A percentile compares a stretch with the other conserved stretches of the same genome.
phyloP scores from a whole-genome alignment of 2,329 filamentous ascomycete genomes.

The Emergomyces africanus region DNA sequence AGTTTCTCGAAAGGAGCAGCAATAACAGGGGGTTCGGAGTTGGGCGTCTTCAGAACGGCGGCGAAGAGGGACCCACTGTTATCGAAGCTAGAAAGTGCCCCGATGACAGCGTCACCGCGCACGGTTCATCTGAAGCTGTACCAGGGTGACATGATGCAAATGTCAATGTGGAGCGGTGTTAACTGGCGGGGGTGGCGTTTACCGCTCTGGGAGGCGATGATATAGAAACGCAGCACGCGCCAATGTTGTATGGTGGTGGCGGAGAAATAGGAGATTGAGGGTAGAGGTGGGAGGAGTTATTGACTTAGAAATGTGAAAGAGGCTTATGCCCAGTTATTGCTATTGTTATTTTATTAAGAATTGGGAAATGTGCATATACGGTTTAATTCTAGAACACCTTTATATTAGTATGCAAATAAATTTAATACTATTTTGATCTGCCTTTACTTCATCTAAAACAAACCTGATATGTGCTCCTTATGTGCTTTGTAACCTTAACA shows the following conservation, averaged over 20 bases:
- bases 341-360: too few species aligned
- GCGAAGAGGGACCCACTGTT: not conserved
- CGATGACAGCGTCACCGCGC: not conserved
- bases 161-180: not conserved
- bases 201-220: not conserved
- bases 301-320: too few species aligned
- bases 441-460: too few species aligned
- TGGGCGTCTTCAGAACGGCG: not conserved
- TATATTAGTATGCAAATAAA: too few species aligned
- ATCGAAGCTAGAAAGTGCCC: not conserved
- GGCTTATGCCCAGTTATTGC: too few species aligned
- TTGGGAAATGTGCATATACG: not conserved
- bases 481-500: too few species aligned
- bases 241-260: not conserved
- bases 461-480: too few species aligned
- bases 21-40: not conserved
- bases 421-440: not conserved
- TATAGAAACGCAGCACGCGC: not conserved
- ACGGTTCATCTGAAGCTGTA: not conserved
- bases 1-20: slow-evolving; percentile 26
- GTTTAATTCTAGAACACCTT: not conserved
- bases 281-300: too few species aligned
- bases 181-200: not conserved
- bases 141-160: not conserved
- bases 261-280: too few species aligned